These are phyloP conservation scores for Ogataea haglerorum DNA, from an alignment of 805 yeast genomes.

Conservation along the genomic window DNA sequence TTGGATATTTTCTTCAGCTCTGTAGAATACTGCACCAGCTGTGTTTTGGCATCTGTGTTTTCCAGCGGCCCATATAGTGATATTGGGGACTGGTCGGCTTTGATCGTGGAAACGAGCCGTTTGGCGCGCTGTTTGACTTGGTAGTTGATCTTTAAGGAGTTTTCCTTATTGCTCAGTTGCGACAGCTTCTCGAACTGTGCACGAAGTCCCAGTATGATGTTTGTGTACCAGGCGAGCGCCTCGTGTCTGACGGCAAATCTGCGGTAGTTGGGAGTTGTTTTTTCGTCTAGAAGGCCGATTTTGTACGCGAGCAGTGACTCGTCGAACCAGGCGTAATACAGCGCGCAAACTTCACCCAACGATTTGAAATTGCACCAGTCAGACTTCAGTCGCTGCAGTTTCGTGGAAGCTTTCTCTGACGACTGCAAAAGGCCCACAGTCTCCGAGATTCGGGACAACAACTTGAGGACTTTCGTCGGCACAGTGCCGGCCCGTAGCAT, in stretches of 20 bases:
- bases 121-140: slow-evolving; percentile 58
- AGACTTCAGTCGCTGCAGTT: slow-evolving; percentile 22
- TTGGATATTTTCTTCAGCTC: slow-evolving; percentile 35
- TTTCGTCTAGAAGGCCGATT: slow-evolving; percentile 42
- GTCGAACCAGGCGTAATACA: slow-evolving; percentile 65
- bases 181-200: slow-evolving; percentile 44
- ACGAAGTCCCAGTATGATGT: slow-evolving; percentile 55
- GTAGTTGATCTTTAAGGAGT: slow-evolving; percentile 52
- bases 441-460: slow-evolving; percentile 34
- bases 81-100: slow-evolving; percentile 19
- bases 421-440: slow-evolving; percentile 12
- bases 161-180: slow-evolving; percentile 44
- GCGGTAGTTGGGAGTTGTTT: slow-evolving; percentile 28
- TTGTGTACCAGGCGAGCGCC: slow-evolving; percentile 65
- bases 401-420: slow-evolving; percentile 16
- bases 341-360: slow-evolving; percentile 48
- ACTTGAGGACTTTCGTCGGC: slow-evolving; percentile 50
- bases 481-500: slow-evolving; percentile 67
- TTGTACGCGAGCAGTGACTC: slow-evolving; percentile 58
- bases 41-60: slow-evolving; percentile 8
- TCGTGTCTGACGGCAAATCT: slow-evolving; percentile 52
- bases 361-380: slow-evolving; percentile 43
- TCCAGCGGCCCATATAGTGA: slow-evolving; percentile 14
- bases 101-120: slow-evolving; percentile 20
- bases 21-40: slow-evolving; percentile 11